Base-by-base conservation (phyloP, 305 asterid species). In the Rubia balearica region DNA sequence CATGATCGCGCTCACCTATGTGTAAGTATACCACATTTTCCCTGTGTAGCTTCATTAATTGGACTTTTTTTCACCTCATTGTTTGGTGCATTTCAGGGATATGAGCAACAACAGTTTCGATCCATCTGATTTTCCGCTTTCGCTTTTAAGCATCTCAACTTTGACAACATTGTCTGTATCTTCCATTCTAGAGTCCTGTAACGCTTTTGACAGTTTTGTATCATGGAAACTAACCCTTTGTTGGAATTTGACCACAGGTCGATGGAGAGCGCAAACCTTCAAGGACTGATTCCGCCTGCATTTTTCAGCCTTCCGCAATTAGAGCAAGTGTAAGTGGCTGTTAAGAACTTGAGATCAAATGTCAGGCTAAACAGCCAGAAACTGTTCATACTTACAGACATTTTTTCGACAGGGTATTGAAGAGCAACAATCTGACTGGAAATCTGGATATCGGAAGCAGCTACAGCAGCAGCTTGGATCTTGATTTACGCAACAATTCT, bases 101-200 rank as follows among this genome's bases (percentile, higher is more conserved):
- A 83, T 89, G 93, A 92, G 98, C 86, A 90, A 90, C 69, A 92
- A 89, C 69, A 90, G 86, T 81, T 90, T 92, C 67, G 67, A 76
- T 56, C 84, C 87, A 76, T 85, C 96, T 55, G 73, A 64, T 69
- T 78, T 85, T 79, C 98, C 98, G 16, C 71, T 21, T 24, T 88
- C 93, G 90, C 71, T 88, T 82, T 74, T 85, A 62, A 81, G 80
- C 69, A 85, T 92, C 80, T 84, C 73, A 66, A 85, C 89, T 71
- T 87, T 92, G 89, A 92, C 89, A 73, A 92, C 98, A 77, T 43
- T 92, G 98, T 92, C 75, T 61, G 22, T 64, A 70, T 73, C 80
- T 79, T 80, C 75, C 56, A 22, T 60, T 30, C 40, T 79, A 9
- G 55, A 48, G 16, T 16, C 36, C 13, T 2, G 7, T 2, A 51